Evolutionary conservation across 352 stramenopile species (phyloP), one percentile per base, ranked within the genome.

Genomic region (Phytophthora pseudosyringae): DNA sequence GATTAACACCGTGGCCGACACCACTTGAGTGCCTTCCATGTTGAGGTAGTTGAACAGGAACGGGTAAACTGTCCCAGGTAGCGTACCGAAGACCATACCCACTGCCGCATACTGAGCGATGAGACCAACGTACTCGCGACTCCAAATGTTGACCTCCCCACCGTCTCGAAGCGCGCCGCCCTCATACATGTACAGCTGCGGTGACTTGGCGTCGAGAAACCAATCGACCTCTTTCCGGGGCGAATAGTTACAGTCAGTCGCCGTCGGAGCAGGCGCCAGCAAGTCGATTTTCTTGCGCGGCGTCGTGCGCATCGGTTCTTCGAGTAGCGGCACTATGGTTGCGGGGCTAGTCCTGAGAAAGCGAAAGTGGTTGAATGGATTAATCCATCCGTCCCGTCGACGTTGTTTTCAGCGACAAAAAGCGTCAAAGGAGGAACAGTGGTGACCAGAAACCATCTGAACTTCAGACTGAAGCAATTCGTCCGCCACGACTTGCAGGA

Each of bases 1-100:
- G 31, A 85, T 39, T 0, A 87, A 53, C 58, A 69, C 63, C 1
- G 25, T 49, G 18, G 78, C 75, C 3, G 75, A 73, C 12, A 82
- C 72, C 2, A 79, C 58, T 35, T 81, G 65, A 3, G 75, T 67
- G 16, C 71, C 72, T 45, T 77, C 61, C 69, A 81, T 78, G 59
- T 84, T 72, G 46, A 83, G 63, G 54, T 83, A 87, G 43, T 71
- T 66, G 48, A 70, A 67, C 15, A 84, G 46, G 31, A 87, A 68
- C 5, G 78, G 73, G 59, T 87, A 87, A 39, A 80, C 69, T 0
- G 73, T 78, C 16, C 64, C 63, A 5, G 76, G 75, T 6, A 87
- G 56, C 10, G 62, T 68, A 16, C 73, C 77, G 46, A 76, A 76
- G 38, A 78, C 67, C 33, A 84, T 69, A 3, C 76, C 73, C 18